A percentile compares a stretch with the other conserved stretches of the same genome.
These are phyloP conservation scores for Priceomyces melissophilus DNA, from an alignment of 805 yeast species.

Conservation along the genomic window DNA sequence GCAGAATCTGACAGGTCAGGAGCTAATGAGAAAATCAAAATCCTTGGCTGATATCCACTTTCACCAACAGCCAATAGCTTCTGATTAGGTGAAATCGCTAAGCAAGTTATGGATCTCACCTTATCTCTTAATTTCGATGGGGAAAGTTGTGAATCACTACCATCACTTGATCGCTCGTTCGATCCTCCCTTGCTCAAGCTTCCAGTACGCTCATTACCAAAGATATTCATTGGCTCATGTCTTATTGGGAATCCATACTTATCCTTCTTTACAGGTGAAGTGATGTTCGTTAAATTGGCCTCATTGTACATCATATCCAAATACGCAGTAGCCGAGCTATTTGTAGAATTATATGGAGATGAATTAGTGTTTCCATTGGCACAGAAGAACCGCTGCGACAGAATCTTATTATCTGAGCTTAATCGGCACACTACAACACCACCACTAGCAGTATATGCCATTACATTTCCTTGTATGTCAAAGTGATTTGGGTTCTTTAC, in stretches of 20 bases:
- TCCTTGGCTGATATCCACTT: slow-evolving; percentile 64
- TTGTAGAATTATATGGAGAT: slow-evolving; percentile 8
- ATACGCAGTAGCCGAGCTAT: slow-evolving; percentile 24
- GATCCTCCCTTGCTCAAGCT: neutral
- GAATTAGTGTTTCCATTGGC: slow-evolving; percentile 30
- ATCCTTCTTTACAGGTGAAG: slow-evolving; percentile 20
- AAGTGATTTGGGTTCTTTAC: slow-evolving; percentile 41
- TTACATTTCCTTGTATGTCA: slow-evolving; percentile 32
- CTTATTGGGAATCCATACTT: slow-evolving; percentile 31
- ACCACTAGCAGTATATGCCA: slow-evolving; percentile 58
- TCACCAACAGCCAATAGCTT: slow-evolving; percentile 66
- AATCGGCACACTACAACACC: slow-evolving; percentile 52
- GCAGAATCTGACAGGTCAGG: slow-evolving; percentile 47
- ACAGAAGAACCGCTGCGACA: slow-evolving; percentile 49
- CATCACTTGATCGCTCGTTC: neutral
- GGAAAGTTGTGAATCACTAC: slow-evolving; percentile 4
- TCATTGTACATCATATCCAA: slow-evolving; percentile 21
- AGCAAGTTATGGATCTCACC: slow-evolving; percentile 52
- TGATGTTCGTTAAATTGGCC: slow-evolving; percentile 1
- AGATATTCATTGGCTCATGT: slow-evolving; percentile 25
- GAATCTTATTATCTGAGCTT: slow-evolving; percentile 13
- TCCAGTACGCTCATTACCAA: slow-evolving; percentile 11
- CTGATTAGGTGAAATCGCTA: slow-evolving; percentile 57
- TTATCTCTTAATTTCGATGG: slow-evolving; percentile 32
- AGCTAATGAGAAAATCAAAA: slow-evolving; percentile 57